Evolutionary conservation across 257 asterid genomes (phyloP).

Genomic region (Nicotiana otophora): DNA sequence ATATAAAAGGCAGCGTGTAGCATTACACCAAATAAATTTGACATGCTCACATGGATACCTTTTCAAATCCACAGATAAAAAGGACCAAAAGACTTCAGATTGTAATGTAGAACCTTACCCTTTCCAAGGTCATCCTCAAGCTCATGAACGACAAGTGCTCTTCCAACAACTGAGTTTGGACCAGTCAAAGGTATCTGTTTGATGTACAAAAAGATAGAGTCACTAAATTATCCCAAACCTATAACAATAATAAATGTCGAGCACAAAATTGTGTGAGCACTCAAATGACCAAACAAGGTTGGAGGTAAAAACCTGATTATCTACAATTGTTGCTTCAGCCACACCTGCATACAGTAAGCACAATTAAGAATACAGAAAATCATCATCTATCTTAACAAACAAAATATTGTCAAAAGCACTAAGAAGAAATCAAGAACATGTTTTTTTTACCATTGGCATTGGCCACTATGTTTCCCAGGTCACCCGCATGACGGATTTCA

Average conservation of each 20-base stretch:
- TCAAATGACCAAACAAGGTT: conserved; percentile 6
- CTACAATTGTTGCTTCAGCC: conserved; percentile 85
- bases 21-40: background rate
- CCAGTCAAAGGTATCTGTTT: conserved; percentile 79
- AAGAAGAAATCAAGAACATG: background rate
- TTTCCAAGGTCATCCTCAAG: conserved; percentile 96
- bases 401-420: background rate
- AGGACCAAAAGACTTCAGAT: background rate
- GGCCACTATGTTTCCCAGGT: conserved; percentile 99
- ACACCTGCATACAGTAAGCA: conserved; percentile 50
- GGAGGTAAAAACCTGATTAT: conserved; percentile 50
- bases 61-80: background rate
- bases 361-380: conserved; percentile 8
- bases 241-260: background rate
- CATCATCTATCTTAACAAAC: background rate
- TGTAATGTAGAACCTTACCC: conserved; percentile 40
- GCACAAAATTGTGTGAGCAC: background rate
- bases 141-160: conserved; percentile 95
- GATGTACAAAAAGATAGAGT: conserved; percentile 3
- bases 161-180: conserved; percentile 81
- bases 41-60: background rate
- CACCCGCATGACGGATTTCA: conserved; percentile 98
- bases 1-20: background rate
- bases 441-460: conserved; percentile 62
- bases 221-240: background rate